Base-by-base conservation (phyloP, 2,329 filamentous ascomycete genomes). In the Colletotrichum lupini region DNA sequence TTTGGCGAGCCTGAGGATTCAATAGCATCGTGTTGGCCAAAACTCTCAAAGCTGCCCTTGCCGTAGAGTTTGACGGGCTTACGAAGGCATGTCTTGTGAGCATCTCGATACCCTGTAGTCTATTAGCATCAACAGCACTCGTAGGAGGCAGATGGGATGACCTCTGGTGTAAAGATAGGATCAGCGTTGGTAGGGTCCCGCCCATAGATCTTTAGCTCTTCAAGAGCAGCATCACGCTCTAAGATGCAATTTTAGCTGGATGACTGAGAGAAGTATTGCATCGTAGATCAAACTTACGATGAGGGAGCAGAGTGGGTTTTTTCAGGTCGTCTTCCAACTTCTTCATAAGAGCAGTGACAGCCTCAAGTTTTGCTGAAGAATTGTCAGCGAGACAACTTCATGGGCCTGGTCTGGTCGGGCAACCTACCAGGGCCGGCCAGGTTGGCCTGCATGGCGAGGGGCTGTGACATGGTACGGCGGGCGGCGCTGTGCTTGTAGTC, bases 11-110 rank as follows among this genome's bases (percentile, higher is more conserved):
- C 53, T 89, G 86, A 11, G 89, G 85, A 74, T 91, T 87, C 22
- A 97, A 87, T 0, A 97, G 86, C 78, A 98, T 85, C 9, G 95
- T 92, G 82, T 98, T 98, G 77, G 94, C 95, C 60, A 98, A 83
- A 77, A 95, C 95, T 77, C 95, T 90, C 52, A 98, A 85, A 1
- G 92, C 95, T 79, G 95, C 94, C 70, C 92, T 91, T 2, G 93
- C 93, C 1, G 92, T 91, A 9, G 88, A 87, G 35, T 85, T 84
- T 3, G 89, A 91, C 30, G 88, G 84, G 74, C 88, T 90, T 62
- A 94, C 88, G 77, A 98, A 94, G 4, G 92, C 93, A 85, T 96
- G 92, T 64, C 86, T 88, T 35, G 91, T 87, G 56, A 98, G 86
- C 58, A 91, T 93, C 72, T 89, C 86, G 62, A 98, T 92, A 16